Percentiles rank a stretch among this genome's conserved stretches.
These are phyloP conservation scores for Caryopteris hybrid DNA, from an alignment of 305 asterid species.

Conservation along the genomic window DNA sequence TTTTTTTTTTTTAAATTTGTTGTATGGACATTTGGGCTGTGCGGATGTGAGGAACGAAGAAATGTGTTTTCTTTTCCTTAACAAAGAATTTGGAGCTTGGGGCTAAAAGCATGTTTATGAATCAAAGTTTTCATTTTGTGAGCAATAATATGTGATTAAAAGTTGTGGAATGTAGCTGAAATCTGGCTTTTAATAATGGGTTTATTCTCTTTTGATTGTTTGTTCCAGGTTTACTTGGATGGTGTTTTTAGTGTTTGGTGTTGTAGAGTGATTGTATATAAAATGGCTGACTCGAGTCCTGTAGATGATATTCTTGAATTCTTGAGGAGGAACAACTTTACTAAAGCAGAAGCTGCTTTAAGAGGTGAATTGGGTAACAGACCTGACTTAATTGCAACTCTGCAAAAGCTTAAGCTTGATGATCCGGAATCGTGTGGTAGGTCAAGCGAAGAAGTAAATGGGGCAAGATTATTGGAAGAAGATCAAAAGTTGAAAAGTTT, in stretches of 20 bases:
- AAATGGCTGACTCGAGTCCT: constrained; percentile 72
- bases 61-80: background rate
- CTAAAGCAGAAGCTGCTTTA: constrained; percentile 86
- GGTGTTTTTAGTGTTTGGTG: constrained; percentile 29
- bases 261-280: constrained; percentile 24
- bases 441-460: constrained; percentile 46
- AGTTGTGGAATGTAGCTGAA: background rate
- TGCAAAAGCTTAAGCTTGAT: constrained; percentile 60
- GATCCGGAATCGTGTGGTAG: constrained; percentile 42
- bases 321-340: constrained; percentile 67
- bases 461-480: constrained; percentile 33
- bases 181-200: constrained; percentile 4
- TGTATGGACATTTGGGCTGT: background rate
- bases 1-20: background rate
- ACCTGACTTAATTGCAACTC: constrained; percentile 56
- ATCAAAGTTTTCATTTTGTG: background rate
- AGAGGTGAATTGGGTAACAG: constrained; percentile 65
- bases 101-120: background rate
- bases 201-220: constrained; percentile 15
- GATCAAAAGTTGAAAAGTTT: constrained; percentile 26
- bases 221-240: constrained; percentile 45
- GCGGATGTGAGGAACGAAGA: background rate
- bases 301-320: constrained; percentile 79
- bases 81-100: constrained; percentile 6
- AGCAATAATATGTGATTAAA: constrained; percentile 1